A percentile compares a stretch with the other conserved stretches of the same genome.
Evolutionary conservation across 257 asterid species (phyloP).

Genomic region (Eucommia ulmoides): DNA sequence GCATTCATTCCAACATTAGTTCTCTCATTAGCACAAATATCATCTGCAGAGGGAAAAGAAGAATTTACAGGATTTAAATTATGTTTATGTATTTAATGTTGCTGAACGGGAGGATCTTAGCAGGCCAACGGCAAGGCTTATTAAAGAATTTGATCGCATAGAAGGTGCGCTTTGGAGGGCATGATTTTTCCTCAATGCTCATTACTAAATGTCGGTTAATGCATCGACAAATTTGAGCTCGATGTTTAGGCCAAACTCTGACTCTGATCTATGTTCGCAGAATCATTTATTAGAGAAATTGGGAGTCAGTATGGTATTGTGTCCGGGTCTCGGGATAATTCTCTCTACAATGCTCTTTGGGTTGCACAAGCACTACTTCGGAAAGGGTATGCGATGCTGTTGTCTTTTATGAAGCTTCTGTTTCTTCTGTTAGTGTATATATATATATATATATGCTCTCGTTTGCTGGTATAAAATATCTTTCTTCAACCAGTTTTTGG

Average conservation of each 20-base stretch:
- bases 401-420: too few relatives aligned
- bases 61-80: constrained; percentile 79
- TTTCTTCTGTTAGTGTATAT: too few relatives aligned
- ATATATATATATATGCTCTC: background rate
- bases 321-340: constrained; percentile 83
- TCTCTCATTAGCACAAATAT: background rate
- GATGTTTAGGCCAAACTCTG: background rate
- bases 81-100: constrained; percentile 83
- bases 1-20: background rate
- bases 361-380: constrained; percentile 90
- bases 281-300: constrained; percentile 50
- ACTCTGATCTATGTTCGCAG: constrained; percentile 34
- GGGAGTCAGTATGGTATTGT: constrained; percentile 81
- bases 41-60: constrained; percentile 72
- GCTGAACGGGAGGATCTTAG: constrained; percentile 85
- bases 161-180: constrained; percentile 48
- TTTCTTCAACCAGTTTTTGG: background rate
- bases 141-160: constrained; percentile 72
- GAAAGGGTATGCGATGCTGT: constrained; percentile 51
- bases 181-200: too few relatives aligned
- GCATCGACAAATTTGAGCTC: too few relatives aligned
- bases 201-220: too few relatives aligned
- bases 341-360: constrained; percentile 95
- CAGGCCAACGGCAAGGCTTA: constrained; percentile 87
- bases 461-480: too few relatives aligned